Percentiles rank a stretch among this genome's conserved stretches.
These are phyloP conservation scores for Tephrocybe sp. DNA, from an alignment of 768 basidiomycete species.

Conservation along the genomic window DNA sequence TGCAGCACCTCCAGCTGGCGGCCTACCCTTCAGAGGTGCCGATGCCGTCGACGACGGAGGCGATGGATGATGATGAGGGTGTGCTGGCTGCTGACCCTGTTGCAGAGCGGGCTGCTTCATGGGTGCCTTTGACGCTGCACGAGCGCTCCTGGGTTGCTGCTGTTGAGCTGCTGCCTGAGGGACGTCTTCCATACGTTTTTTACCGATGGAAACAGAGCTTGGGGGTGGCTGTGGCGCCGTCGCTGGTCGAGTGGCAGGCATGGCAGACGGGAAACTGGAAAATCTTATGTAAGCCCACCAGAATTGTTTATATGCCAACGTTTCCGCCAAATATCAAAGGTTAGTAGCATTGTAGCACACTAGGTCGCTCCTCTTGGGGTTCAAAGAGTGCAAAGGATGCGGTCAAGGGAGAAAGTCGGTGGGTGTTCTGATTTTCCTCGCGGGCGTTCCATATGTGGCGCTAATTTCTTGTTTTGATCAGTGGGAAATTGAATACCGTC, in stretches of 20 bases:
- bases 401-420: background rate
- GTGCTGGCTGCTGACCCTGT: constrained; percentile 34
- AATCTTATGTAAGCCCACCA: constrained; percentile 24
- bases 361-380: background rate
- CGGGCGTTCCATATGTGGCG: background rate
- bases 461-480: background rate
- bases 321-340: constrained; percentile 17
- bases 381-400: background rate
- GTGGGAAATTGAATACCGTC: background rate
- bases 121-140: constrained; percentile 48
- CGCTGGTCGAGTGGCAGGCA: constrained; percentile 23
- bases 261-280: constrained; percentile 24
- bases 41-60: constrained; percentile 45
- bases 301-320: constrained; percentile 13
- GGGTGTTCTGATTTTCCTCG: background rate
- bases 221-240: constrained; percentile 44
- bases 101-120: constrained; percentile 33
- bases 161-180: constrained; percentile 32
- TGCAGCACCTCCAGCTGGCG: constrained; percentile 32
- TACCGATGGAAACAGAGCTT: constrained; percentile 83
- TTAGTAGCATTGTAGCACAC: background rate
- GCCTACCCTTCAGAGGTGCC: constrained; percentile 26
- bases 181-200: constrained; percentile 86
- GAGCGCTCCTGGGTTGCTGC: constrained; percentile 41
- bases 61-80: constrained; percentile 40